A percentile compares a stretch with the other conserved stretches of the same genome.
Evolutionary conservation across 306 rosid genomes (phyloP).

Genomic region (Vicia sativa): DNA sequence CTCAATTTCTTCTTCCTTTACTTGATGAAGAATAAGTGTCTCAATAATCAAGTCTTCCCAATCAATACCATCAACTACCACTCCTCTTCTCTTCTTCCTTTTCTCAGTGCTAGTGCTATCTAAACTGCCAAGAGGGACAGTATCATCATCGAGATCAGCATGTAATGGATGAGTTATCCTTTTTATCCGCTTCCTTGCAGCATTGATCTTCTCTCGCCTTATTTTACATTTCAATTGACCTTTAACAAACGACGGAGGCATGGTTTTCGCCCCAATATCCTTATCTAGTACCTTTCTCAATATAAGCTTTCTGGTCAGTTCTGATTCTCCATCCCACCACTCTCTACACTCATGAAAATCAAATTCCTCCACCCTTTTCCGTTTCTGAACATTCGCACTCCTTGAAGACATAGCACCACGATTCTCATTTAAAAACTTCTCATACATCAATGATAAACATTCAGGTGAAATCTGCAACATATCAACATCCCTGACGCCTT

Average conservation of each 20-base stretch:
- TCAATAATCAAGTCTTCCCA: constrained; percentile 90
- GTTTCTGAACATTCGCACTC: constrained; percentile 35
- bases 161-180: constrained; percentile 56
- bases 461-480: constrained; percentile 58
- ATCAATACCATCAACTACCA: constrained; percentile 43
- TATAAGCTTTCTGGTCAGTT: constrained; percentile 66
- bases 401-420: constrained; percentile 33
- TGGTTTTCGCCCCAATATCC: constrained; percentile 68
- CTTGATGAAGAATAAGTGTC: constrained; percentile 74
- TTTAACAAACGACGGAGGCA: constrained; percentile 73
- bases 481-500: constrained; percentile 24
- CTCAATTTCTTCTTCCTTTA: constrained; percentile 80
- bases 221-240: constrained; percentile 49
- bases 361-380: constrained; percentile 24
- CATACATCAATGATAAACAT: constrained; percentile 63
- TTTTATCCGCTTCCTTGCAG: constrained; percentile 65
- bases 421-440: constrained; percentile 43
- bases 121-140: not conserved
- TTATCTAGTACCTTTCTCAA: constrained; percentile 59
- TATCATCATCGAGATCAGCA: constrained; percentile 23
- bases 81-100: constrained; percentile 59
- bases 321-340: constrained; percentile 91
- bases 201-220: constrained; percentile 65
- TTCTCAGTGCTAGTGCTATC: constrained; percentile 27
- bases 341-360: constrained; percentile 48